Evolutionary conservation across 768 basidiomycete species (phyloP), one percentile per base, ranked within the genome.

Genomic region (Cubamyces lactineus): DNA sequence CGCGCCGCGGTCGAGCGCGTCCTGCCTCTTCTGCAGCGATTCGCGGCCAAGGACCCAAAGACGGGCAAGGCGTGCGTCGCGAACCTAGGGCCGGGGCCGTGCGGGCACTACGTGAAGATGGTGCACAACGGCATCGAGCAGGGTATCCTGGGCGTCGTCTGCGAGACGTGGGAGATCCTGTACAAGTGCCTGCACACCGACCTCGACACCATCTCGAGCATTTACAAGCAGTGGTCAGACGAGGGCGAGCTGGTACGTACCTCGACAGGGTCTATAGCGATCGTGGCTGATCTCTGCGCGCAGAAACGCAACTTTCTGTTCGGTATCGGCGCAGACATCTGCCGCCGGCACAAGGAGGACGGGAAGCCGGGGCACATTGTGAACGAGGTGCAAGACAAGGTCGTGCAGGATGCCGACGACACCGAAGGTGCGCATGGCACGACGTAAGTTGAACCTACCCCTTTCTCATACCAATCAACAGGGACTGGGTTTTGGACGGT

Each of bases 111-210:
- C 42, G 67, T 70, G 19, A 68, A 70, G 65, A 68, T 70, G 69
- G 61, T 66, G 50, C 69, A 70, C 58, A 70, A 70, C 55, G 69
- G 69, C 13, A 70, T 70, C 60, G 69, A 70, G 57, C 69, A 70
- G 53, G 69, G 65, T 23, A 67, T 70, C 30, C 46, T 70, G 42
- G 65, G 66, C 24, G 48, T 62, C 24, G 56, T 66, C 43, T 55
- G 50, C 47, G 67, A 66, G 61, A 61, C 63, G 23, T 70, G 66
- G 64, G 69, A 64, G 53, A 28, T 67, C 38, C 61, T 69, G 51
- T 57, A 66, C 59, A 67, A 63, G 56, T 67, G 63, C 48, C 47
- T 66, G 23, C 49, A 59, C 42, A 48, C 53, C 13, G 53, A 59
- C 38, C 62, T 69, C 6, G 68, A 69, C 56, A 53, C 52, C 12